A percentile compares a stretch with the other conserved stretches of the same genome.
Conservation (phyloP, 2,329 filamentous ascomycete species). For the Akanthomyces uredinophilus region DNA sequence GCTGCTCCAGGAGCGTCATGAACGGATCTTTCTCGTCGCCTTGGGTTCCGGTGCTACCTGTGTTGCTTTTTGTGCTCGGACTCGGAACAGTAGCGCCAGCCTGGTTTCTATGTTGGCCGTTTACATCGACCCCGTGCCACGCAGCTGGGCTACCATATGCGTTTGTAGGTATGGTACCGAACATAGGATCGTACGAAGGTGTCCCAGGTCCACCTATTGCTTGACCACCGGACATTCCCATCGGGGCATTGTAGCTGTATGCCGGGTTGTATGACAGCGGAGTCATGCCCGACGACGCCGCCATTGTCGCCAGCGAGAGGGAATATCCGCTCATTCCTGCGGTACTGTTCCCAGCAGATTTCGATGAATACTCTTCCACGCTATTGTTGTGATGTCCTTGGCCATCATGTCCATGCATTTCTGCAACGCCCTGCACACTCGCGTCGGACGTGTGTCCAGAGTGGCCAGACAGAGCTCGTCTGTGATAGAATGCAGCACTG, state of each 20-base stretch:
- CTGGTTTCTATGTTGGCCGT: conserved; percentile 30
- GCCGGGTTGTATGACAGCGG: conserved; percentile 37
- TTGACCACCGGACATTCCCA: conserved; percentile 26
- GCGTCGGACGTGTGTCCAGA: not conserved
- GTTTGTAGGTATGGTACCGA: conserved; percentile 50
- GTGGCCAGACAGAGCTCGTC: conserved; percentile 1
- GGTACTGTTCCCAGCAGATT: not conserved
- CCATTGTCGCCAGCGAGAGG: conserved; percentile 21
- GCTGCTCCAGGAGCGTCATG: conserved; percentile 69
- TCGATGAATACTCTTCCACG: conserved; percentile 5
- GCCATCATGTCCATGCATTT: not conserved
- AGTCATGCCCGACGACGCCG: conserved; percentile 24
- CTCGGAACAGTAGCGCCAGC: conserved; percentile 35
- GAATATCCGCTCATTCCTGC: conserved; percentile 31
- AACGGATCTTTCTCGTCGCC: conserved; percentile 76
- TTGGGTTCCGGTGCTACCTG: conserved; percentile 43
- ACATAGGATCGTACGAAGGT: conserved; percentile 53
- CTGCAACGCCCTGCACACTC: not conserved
- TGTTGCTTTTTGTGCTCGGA: conserved; percentile 45
- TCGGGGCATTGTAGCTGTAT: conserved; percentile 34
- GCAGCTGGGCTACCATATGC: conserved; percentile 47
- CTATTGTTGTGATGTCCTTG: not conserved
- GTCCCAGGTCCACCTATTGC: conserved; percentile 17
- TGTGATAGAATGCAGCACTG: conserved; percentile 20
- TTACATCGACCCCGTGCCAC: conserved; percentile 44